Percentiles rank a stretch among this genome's conserved stretches.
Evolutionary conservation across 73 alveolate genomes (phyloP).

Genomic region (Stentor roeselii): DNA sequence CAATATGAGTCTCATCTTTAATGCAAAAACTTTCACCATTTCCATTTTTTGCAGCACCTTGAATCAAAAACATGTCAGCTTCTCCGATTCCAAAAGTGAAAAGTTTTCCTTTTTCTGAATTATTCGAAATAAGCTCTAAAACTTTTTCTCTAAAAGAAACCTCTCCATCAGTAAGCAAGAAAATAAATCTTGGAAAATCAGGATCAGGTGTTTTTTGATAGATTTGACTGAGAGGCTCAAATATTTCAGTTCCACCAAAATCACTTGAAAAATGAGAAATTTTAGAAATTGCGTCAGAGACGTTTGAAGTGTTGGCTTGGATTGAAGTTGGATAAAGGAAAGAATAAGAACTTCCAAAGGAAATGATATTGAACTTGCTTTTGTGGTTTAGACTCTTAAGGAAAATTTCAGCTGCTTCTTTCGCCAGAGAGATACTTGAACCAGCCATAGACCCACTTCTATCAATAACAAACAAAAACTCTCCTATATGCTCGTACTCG

Average conservation of each 20-base stretch:
- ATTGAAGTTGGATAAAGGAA: slow-evolving; percentile 49
- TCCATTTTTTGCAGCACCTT: slow-evolving; percentile 58
- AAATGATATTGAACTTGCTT: slow-evolving; percentile 60
- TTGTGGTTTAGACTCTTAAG: slow-evolving; percentile 62
- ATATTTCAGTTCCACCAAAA: slow-evolving; percentile 92
- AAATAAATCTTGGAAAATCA: slow-evolving; percentile 64
- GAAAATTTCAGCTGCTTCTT: slow-evolving; percentile 63
- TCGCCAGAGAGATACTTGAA: slow-evolving; percentile 52
- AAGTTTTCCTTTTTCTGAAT: slow-evolving; percentile 39
- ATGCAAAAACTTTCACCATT: slow-evolving; percentile 49
- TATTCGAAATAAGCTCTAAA: slow-evolving; percentile 43
- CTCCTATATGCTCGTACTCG: slow-evolving; percentile 38
- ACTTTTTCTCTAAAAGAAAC: slow-evolving; percentile 66
- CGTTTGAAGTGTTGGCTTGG: slow-evolving; percentile 47
- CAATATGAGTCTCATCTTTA: slow-evolving; percentile 38
- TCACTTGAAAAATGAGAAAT: slow-evolving; percentile 46
- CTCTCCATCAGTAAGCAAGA: slow-evolving; percentile 94
- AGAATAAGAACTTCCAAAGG: slow-evolving; percentile 55
- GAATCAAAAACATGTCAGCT: slow-evolving; percentile 37
- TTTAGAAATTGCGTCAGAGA: slow-evolving; percentile 34
- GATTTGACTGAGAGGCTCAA: slow-evolving; percentile 56
- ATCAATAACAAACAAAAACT: slow-evolving; percentile 67
- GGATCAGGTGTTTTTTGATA: not conserved
- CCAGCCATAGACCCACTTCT: slow-evolving; percentile 83
- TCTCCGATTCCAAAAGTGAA: slow-evolving; percentile 60